Evolutionary conservation across 2,329 filamentous ascomycete genomes (phyloP).

Genomic region (Aspergillus quadrilineatus): DNA sequence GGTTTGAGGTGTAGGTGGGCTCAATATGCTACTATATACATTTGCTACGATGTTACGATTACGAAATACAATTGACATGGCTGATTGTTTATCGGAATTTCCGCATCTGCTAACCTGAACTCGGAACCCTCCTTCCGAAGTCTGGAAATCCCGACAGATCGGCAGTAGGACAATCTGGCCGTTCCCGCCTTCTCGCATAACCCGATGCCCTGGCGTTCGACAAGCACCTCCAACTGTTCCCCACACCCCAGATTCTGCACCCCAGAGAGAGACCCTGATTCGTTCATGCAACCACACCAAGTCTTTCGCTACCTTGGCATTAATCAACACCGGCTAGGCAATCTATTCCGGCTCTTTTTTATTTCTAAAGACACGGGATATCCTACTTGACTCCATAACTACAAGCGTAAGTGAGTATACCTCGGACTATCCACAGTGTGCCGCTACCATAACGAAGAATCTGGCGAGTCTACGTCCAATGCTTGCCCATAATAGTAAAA

Average conservation of each 20-base stretch:
- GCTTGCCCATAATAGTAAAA: background rate
- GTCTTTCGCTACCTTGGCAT: background rate
- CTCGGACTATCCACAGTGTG: background rate
- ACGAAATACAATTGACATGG: slow-evolving; percentile 1
- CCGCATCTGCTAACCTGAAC: background rate
- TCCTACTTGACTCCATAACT: background rate
- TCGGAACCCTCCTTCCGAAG: background rate
- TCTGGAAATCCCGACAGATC: slow-evolving; percentile 3
- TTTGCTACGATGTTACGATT: slow-evolving; percentile 8
- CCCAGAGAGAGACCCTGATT: background rate
- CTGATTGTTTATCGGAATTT: background rate
- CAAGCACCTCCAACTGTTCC: background rate
- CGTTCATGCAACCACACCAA: background rate
- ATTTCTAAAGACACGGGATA: background rate
- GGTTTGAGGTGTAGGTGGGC: background rate
- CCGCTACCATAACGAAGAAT: background rate
- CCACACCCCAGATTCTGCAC: slow-evolving; percentile 1
- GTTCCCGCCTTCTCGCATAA: background rate
- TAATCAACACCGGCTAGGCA: background rate
- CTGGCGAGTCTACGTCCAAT: background rate
- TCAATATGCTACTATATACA: background rate
- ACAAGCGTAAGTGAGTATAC: background rate
- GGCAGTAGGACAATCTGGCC: background rate
- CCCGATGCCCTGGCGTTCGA: background rate
- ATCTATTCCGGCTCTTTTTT: background rate